Evolutionary conservation across 2,329 filamentous ascomycete genomes (phyloP), one percentile per base, ranked within the genome.

Genomic region (Calonectria henricotiae): DNA sequence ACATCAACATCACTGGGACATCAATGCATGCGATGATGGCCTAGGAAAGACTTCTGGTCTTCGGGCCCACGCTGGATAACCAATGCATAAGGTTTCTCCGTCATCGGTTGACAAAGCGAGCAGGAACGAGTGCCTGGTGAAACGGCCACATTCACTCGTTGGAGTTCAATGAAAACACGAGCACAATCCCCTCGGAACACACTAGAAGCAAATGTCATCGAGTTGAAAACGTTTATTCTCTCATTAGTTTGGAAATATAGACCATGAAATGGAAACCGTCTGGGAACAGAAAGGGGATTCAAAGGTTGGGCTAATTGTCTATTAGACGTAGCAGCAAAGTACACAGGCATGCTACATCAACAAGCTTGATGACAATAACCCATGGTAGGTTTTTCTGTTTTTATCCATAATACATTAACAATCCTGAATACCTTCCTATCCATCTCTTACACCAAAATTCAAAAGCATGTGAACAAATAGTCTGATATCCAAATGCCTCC

Each of bases 371-470:
- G 74, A 76, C 74, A 75, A 77, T 71, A 77, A 77, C 76, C 76
- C 76, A 74, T 39, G 69, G 64, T 70, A 75, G 76, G 75, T 67
- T 78, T 75, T 76, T 73, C 70, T 74, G 67, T 74, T 76, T 74
- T 72, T 74, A 74, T 76, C 74, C 76, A 75, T 72, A 75, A 75
- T 78, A 78, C 75, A 78, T 78, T 76, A 78, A 77, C 72, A 77
- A 75, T 77, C 77, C 75, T 75, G 73, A 78, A 75, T 73, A 77
- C 75, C 76, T 75, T 70, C 62, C 62, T 54, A 58, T 68, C 65
- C 58, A 75, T 70, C 74, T 73, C 73, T 71, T 73, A 73, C 37
- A 73, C 72, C 73, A 74, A 78, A 80, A 73, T 47, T 69, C 75
- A 77, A 75, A 76, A 71, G 71, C 76, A 78, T 80, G 78, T n/a